phyloP scores from a whole-genome alignment of 139 green algal genomes.

The Coccomyxa sp. region DNA sequence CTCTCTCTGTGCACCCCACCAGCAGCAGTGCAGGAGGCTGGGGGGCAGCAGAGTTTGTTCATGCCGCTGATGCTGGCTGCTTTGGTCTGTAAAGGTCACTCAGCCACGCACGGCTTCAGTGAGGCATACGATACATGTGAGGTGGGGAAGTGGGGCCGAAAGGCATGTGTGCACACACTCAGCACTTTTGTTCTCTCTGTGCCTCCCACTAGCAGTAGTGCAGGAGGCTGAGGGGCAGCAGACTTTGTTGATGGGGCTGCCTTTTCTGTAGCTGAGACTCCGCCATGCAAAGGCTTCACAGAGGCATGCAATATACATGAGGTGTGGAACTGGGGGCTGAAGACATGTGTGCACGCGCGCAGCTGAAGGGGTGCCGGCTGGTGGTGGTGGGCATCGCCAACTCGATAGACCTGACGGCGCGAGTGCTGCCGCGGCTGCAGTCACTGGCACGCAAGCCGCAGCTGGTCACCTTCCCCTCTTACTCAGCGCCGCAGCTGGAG shows the following conservation, averaged over 20 bases:
- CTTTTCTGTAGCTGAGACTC: no score
- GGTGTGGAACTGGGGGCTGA: background rate
- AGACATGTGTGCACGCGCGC: slow-evolving; percentile 7
- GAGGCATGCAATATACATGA: background rate
- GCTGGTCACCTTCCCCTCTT: slow-evolving; percentile 25
- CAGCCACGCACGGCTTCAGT: background rate
- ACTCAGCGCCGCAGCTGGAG: slow-evolving; percentile 9
- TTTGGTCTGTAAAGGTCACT: no score
- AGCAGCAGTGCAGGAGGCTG: background rate
- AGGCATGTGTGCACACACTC: slow-evolving; percentile 7
- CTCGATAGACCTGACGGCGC: slow-evolving; percentile 43
- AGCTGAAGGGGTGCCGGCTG: slow-evolving; percentile 33
- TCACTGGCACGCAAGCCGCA: slow-evolving; percentile 18
- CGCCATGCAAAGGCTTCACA: background rate
- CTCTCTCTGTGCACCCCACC: background rate
- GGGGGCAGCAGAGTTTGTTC: no score
- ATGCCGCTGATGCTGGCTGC: no score
- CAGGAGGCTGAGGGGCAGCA: no score
- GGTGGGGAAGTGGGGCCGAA: background rate
- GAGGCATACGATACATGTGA: background rate
- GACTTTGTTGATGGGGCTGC: no score
- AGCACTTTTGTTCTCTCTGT: no score
- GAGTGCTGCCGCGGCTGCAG: slow-evolving; percentile 15
- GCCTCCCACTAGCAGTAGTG: background rate
- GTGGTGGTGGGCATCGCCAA: slow-evolving; percentile 56